Conservation (phyloP, 306 rosid species). For the Cicer chorassanicum region DNA sequence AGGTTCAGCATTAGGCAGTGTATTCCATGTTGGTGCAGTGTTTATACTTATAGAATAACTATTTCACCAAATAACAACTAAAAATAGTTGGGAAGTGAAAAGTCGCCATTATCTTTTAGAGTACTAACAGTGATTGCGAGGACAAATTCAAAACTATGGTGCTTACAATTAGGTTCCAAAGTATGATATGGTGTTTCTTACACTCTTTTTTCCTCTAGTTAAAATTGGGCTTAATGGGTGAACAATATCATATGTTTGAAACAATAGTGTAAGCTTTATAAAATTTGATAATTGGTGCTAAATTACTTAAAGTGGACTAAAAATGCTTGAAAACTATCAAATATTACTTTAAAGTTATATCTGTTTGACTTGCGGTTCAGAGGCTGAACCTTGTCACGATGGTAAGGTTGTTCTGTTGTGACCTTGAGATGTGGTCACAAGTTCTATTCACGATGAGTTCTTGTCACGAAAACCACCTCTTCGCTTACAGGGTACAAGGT, state of each 20-base stretch:
- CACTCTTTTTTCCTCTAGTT: neutral
- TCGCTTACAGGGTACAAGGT: neutral
- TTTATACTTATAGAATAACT: slow-evolving; percentile 7
- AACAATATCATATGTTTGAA: neutral
- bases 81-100: neutral
- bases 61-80: slow-evolving; percentile 4
- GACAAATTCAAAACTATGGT: neutral
- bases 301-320: neutral
- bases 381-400: slow-evolving; percentile 9
- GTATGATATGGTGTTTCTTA: neutral
- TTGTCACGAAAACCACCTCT: neutral
- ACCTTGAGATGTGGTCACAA: neutral
- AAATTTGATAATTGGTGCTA: slow-evolving; percentile 1
- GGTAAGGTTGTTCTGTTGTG: neutral
- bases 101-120: neutral
- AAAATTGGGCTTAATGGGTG: neutral
- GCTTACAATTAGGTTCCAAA: neutral
- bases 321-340: neutral
- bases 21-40: slow-evolving; percentile 11
- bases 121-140: neutral
- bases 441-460: neutral
- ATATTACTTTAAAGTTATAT: neutral
- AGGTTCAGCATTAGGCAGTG: slow-evolving; percentile 12
- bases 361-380: neutral
- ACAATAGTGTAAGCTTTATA: neutral